Evolutionary conservation across 768 basidiomycete species (phyloP), one percentile per base, ranked within the genome.

Genomic region (Tylopilus sp.): DNA sequence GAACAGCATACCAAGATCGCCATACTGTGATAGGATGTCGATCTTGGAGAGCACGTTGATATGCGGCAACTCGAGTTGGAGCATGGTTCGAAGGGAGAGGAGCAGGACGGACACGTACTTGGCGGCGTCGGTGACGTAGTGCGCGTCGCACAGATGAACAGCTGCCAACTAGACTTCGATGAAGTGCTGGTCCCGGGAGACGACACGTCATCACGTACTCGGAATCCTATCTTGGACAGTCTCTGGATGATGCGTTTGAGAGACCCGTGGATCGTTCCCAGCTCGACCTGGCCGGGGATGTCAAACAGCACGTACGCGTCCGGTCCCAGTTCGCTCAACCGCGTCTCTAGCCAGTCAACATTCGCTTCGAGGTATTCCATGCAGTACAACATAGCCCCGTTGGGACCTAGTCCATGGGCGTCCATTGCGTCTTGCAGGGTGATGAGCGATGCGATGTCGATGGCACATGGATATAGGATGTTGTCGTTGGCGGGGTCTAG

Each of bases 11-110:
- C 95, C 91, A 39, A 98, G 77, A 54, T 95, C 91, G 11, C 97
- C 97, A 55, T 95, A 95, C 57, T 87, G 82, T 17, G 79, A 75
- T 17, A 99, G 74, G n/a, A 98, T 73, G 70, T 99, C 97, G 48
- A 98, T 78, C 70, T 99, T 99, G 9, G 92, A 95, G 13, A 99
- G 76, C 3, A 99, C 97, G 64, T 99, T 98, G 71, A 99, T 77
- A 66, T 98, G 97, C 0, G 97, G 97, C n/a, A 98, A 79, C 63
- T 97, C 97, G 49, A 99, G 79, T 63, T 98, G 95, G n/a, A 99
- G 77, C 97, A 98, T 98, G 15, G 95, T 91, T 44, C 97, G 80
- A 23, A 99, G 77, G 11, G 95, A 91, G 12, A 98, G 82, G 31
- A 99, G 79, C 39, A 98, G 78, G 33, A 98, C 83, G 12, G 94